Evolutionary conservation across 441 rosid species (phyloP).

Genomic region (Metrosideros polymorpha): DNA sequence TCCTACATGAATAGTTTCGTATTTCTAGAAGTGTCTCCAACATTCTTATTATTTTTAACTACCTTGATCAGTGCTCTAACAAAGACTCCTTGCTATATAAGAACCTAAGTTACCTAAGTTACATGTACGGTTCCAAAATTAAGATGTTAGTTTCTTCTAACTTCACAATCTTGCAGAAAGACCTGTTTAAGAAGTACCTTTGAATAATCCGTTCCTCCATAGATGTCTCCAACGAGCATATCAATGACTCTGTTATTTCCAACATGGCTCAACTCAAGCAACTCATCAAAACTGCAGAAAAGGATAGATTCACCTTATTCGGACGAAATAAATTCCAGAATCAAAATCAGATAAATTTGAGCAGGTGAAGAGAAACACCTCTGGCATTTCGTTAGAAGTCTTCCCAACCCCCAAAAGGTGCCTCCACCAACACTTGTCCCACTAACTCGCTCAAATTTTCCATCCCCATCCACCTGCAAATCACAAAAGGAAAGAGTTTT

Average conservation of each 20-base stretch:
- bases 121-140: neutral
- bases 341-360: neutral
- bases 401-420: constrained; percentile 98
- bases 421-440: constrained; percentile 99
- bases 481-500: constrained; percentile 5
- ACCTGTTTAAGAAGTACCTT: constrained; percentile 48
- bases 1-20: neutral
- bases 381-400: constrained; percentile 90
- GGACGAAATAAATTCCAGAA: neutral
- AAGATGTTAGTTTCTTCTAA: neutral
- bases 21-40: neutral
- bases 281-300: constrained; percentile 77
- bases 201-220: constrained; percentile 91
- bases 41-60: neutral
- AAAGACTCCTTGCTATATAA: neutral
- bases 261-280: constrained; percentile 93
- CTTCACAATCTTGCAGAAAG: neutral
- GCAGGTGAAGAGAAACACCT: constrained; percentile 27
- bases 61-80: neutral
- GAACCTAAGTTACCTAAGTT: neutral
- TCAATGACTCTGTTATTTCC: constrained; percentile 94
- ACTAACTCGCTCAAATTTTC: constrained; percentile 93
- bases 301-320: neutral
- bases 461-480: constrained; percentile 94
- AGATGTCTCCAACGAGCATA: constrained; percentile 99